Percentiles rank a stretch among this genome's conserved stretches.
Evolutionary conservation across 176 grass and related monocot species (phyloP).

Genomic region (Oryza meridionalis): DNA sequence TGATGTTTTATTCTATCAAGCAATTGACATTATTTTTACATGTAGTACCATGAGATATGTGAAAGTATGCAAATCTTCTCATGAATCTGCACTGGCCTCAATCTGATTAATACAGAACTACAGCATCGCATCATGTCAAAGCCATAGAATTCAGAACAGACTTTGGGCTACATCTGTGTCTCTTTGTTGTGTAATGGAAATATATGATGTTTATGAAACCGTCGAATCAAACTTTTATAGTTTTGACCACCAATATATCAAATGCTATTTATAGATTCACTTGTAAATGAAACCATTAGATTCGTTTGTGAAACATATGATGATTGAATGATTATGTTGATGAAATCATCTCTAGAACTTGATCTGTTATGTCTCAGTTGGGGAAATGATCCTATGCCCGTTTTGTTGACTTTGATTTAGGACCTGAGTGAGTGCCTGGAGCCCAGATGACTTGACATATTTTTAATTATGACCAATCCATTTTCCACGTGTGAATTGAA

Average conservation of each 20-base stretch:
- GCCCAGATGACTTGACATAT: not conserved
- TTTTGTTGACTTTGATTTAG: not conserved
- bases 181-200: not conserved
- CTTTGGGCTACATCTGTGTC: slow-evolving; percentile 14
- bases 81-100: not conserved
- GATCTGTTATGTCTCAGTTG: not conserved
- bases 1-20: not conserved
- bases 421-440: not conserved
- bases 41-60: not conserved
- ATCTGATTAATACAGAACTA: not conserved
- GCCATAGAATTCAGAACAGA: not conserved
- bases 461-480: slow-evolving; percentile 4
- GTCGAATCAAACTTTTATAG: not conserved
- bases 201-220: not conserved
- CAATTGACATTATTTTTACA: not conserved
- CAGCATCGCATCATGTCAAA: not conserved
- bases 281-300: not conserved
- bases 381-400: not conserved
- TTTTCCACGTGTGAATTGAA: slow-evolving; percentile 12
- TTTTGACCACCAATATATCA: not conserved
- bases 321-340: slow-evolving; percentile 4
- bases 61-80: not conserved
- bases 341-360: not conserved
- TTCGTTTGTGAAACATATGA: not conserved
- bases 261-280: not conserved